phyloP scores from a whole-genome alignment of 2,329 filamentous ascomycete genomes.

The Colletotrichum chlorophyti region DNA sequence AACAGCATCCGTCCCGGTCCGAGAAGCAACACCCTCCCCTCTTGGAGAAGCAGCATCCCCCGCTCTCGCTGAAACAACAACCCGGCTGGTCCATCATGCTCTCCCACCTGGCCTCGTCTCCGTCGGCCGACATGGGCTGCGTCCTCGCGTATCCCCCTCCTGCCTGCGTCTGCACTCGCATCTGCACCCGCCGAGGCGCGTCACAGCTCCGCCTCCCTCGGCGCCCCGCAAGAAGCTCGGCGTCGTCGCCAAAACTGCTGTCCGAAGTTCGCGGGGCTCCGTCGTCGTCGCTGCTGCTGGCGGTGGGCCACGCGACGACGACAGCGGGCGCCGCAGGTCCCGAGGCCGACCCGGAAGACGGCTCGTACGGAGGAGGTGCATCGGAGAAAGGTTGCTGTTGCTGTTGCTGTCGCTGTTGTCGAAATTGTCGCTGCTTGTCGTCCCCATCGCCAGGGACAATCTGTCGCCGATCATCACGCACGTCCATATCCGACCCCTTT shows the following conservation, averaged over 20 bases:
- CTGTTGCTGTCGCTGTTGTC: not conserved
- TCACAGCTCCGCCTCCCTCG: not conserved
- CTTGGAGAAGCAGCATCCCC: constrained; percentile 2
- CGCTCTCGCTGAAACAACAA: not conserved
- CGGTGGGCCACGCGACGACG: not conserved
- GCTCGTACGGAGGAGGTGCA: constrained; percentile 17
- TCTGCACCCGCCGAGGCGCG: not conserved
- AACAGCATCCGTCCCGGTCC: not conserved
- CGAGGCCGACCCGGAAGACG: not conserved
- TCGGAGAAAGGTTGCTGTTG: not conserved
- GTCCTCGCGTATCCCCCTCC: not conserved
- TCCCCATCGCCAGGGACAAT: not conserved
- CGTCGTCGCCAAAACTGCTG: not conserved
- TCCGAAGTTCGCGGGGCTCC: not conserved
- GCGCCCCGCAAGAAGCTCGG: not conserved
- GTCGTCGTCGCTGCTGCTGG: not conserved
- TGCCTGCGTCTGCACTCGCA: not conserved
- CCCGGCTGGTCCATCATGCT: not conserved
- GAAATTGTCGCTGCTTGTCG: not conserved
- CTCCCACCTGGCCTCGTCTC: not conserved
- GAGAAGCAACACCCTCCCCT: constrained; percentile 8
- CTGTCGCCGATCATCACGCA: not conserved
- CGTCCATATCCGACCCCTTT: not conserved
- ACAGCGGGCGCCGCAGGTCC: not conserved
- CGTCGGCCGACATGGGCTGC: not conserved